A percentile compares a stretch with the other conserved stretches of the same genome.
phyloP scores from a whole-genome alignment of 2,329 filamentous ascomycete species.

The Kalaharituber pfeilii region DNA sequence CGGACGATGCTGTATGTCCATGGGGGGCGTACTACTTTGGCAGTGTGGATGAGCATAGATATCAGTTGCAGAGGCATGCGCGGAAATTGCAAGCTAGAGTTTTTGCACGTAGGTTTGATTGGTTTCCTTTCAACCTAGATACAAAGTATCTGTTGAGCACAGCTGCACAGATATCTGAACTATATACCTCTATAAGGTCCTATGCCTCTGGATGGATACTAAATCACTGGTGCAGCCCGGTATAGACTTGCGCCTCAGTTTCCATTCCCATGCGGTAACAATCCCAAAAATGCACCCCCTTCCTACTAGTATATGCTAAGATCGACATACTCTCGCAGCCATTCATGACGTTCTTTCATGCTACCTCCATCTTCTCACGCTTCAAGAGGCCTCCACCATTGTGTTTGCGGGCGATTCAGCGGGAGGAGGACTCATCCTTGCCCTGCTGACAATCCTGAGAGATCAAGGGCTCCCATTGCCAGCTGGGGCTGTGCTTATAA shows the following conservation, averaged over 20 bases:
- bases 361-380: conserved; percentile 63
- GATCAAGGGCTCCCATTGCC: conserved; percentile 72
- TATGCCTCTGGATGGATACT: not conserved
- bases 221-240: conserved; percentile 31
- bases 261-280: conserved; percentile 68
- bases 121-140: not conserved
- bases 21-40: conserved; percentile 89
- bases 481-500: conserved; percentile 76
- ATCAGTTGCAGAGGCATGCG: conserved; percentile 91
- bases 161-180: not conserved
- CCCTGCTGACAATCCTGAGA: conserved; percentile 59
- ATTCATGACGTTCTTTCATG: conserved; percentile 77
- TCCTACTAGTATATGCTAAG: not conserved
- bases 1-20: conserved; percentile 88
- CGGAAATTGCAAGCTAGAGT: conserved; percentile 82
- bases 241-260: conserved; percentile 88
- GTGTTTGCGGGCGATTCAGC: conserved; percentile 84
- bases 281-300: not conserved
- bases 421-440: conserved; percentile 75
- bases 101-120: conserved; percentile 40
- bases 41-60: conserved; percentile 90
- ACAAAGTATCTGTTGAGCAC: too few relatives aligned
- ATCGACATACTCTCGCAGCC: conserved; percentile 7
- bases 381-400: conserved; percentile 64
- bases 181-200: not conserved